Evolutionary conservation across 2,329 filamentous ascomycete genomes (phyloP), one percentile per base, ranked within the genome.

Genomic region (Mycosphaerella sp.): DNA sequence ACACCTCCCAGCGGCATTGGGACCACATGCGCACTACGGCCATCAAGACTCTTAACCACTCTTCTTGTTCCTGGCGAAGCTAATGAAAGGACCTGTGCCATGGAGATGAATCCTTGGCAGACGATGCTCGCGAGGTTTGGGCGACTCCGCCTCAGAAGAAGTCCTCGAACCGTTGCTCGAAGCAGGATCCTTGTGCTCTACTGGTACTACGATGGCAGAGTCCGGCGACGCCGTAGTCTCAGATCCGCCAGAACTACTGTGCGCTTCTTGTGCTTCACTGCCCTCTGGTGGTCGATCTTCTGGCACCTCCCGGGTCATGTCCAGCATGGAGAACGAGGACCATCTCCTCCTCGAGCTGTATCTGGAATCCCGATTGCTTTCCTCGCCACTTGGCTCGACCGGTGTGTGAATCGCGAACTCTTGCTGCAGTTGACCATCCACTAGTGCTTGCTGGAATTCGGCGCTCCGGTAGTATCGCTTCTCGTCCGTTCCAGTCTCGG

Each of bases 401-500:
- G 30, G 12, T 8, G 49, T 28, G 7, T 28, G 36, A 10, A 47
- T 16, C 6, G 47, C 51, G 14, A 56, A 37, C 12, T 25, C 52
- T 12, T 45, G 25, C 42, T 52, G 53, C 18, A 54, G 52, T 34
- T 52, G 53, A 14, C 54, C 49, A 17, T 58, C 50, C 7, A 56
- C 41, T 12, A 58, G 39, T 21, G 56, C 56, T 49, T 54, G 53
- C 42, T 58, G 53, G 17, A 58, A 58, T 36, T 58, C 56, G 18
- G 53, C 49, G 36, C 50, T 55, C 13, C 56, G 50, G 37, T 56
- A 58, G 41, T 58, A 58, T 18, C 56, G 41, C 21, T 34, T 52
- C 40, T 58, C 50, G 18, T 58, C 44, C 4, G 48, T 52, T 13
- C 43, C 53, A 17, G 27, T 25, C 16, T 58, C 56, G 41, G 48